Percentiles rank a stretch among this genome's conserved stretches.
Conservation (phyloP, 352 stramenopile species). For the Phytophthora europaea region DNA sequence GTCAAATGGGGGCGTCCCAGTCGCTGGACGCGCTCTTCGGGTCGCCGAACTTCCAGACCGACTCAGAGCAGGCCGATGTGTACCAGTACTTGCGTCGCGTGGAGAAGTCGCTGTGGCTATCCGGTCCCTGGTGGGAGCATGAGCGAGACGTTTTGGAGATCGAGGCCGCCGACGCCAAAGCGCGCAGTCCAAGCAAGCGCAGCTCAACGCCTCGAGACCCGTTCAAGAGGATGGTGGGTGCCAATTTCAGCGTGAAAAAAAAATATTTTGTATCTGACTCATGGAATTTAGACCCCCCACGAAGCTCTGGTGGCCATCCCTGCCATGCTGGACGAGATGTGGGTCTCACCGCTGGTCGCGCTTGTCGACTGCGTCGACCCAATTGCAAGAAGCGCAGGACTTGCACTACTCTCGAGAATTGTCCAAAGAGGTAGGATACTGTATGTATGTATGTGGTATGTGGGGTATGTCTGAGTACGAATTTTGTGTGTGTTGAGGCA, state of each 20-base stretch:
- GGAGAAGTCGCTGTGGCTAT: conserved; percentile 56
- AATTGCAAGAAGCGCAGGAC: conserved; percentile 52
- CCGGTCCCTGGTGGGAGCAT: conserved; percentile 46
- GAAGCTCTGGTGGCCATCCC: conserved; percentile 66
- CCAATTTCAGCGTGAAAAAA: not conserved
- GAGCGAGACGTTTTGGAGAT: conserved; percentile 3
- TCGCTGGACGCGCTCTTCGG: conserved; percentile 65
- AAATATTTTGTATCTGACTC: not conserved
- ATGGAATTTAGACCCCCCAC: conserved; percentile 39
- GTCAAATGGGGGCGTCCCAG: conserved; percentile 55
- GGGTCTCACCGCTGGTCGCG: conserved; percentile 71
- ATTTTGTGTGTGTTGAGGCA: conserved; percentile 17
- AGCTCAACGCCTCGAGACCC: conserved; percentile 23
- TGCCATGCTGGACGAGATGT: conserved; percentile 68
- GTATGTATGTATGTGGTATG: not conserved
- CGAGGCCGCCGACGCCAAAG: not conserved
- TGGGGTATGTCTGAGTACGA: not conserved
- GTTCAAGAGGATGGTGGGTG: conserved; percentile 34
- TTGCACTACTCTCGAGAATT: conserved; percentile 66
- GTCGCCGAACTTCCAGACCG: conserved; percentile 27
- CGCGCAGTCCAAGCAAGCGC: conserved; percentile 13
- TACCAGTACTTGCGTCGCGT: conserved; percentile 54
- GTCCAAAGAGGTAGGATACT: conserved; percentile 46
- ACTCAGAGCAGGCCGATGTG: conserved; percentile 54
- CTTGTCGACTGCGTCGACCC: conserved; percentile 62